Evolutionary conservation across 2,329 filamentous ascomycete species (phyloP), one percentile per base, ranked within the genome.

Genomic region (Neurospora sp.): DNA sequence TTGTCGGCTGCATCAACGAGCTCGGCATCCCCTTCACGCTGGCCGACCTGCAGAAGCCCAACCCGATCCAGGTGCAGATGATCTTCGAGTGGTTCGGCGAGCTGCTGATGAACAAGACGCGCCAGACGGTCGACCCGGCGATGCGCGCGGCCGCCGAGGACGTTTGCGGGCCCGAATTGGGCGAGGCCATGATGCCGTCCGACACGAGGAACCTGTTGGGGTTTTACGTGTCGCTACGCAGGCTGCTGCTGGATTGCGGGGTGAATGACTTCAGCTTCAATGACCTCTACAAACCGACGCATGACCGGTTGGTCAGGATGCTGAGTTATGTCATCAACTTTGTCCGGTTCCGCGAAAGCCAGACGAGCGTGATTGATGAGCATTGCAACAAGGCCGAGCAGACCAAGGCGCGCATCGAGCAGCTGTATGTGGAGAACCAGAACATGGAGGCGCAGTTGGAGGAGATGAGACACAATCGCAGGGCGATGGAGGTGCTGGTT

Each of bases 281-380:
- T 71, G 96, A 99, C 79, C 84, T 99, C 6, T 95, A 96, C 79
- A 91, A 91, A 79, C 96, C 96, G 17, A 97, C 93, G 1, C 92
- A 96, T 78, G 91, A 93, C 70, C 91, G 96, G 66, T 86, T 98
- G 15, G 91, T 95, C 77, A 97, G 96, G 82, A 96, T 98, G 77
- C 96, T 99, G 79, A 97, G 93, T 74, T 97, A 97, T 81, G 88
- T 98, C 73, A 99, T 99, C 84, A 99, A 99, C 82, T 99, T 99
- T 81, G 94, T 98, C 75, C 90, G 96, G 68, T 99, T 98, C 82
- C 91, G 96, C 76, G 94, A 97, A 82, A 93, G 91, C 72, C 95
- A 98, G 80, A 96, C 93, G 1, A 84, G 85, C 46, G 89, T 96
- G 38, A 97, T 98, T 73, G 94, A 97, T 78, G 89, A 96, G 79